These are phyloP conservation scores for Claviceps cyperi DNA, from an alignment of 2,329 filamentous ascomycete genomes.

Conservation along the genomic window DNA sequence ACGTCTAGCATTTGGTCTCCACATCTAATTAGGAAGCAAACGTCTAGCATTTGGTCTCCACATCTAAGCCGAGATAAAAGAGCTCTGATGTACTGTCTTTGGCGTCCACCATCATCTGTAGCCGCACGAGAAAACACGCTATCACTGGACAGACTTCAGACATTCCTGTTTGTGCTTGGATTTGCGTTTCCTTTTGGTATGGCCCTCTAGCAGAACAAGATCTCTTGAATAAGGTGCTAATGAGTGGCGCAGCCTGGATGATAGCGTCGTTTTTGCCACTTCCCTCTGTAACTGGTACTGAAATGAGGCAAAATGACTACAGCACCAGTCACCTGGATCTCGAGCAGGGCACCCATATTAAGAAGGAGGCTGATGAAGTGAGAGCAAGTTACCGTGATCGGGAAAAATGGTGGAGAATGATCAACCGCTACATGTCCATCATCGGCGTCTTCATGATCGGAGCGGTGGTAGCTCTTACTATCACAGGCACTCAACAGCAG, in stretches of 20 bases:
- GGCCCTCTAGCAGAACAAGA: constrained; percentile 12
- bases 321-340: constrained; percentile 26
- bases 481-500: constrained; percentile 37
- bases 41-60: constrained; percentile 56
- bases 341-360: constrained; percentile 20
- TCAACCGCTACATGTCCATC: constrained; percentile 44
- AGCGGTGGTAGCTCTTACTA: constrained; percentile 34
- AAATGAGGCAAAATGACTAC: constrained; percentile 34
- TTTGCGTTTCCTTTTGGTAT: constrained; percentile 63
- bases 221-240: constrained; percentile 5
- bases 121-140: constrained; percentile 44
- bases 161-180: constrained; percentile 59
- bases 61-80: constrained; percentile 53
- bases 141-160: constrained; percentile 57
- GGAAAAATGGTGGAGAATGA: constrained; percentile 43
- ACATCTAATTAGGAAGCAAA: constrained; percentile 50
- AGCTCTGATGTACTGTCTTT: constrained; percentile 44
- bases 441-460: constrained; percentile 40
- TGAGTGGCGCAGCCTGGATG: constrained; percentile 51
- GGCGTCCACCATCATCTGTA: constrained; percentile 59
- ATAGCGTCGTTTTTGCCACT: constrained; percentile 61
- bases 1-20: constrained; percentile 58
- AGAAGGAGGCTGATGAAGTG: constrained; percentile 20
- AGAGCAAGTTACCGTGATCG: constrained; percentile 35
- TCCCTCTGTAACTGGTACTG: constrained; percentile 38